These are phyloP conservation scores for Podospora pseudocomata DNA, from an alignment of 495 filamentous ascomycete species.

Conservation along the genomic window DNA sequence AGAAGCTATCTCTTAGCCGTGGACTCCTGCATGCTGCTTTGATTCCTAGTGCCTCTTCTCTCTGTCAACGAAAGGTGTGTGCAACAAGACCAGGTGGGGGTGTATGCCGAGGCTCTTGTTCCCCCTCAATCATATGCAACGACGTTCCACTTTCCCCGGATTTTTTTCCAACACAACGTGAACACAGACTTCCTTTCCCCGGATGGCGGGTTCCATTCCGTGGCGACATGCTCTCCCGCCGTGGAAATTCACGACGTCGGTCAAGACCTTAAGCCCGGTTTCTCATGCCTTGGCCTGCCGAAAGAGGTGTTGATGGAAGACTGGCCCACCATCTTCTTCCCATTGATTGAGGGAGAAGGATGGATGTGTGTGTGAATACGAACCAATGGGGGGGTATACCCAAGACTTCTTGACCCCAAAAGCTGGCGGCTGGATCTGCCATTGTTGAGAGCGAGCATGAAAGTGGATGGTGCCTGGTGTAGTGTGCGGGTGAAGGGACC, in stretches of 20 bases:
- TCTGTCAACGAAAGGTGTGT: not conserved
- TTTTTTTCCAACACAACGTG: not conserved
- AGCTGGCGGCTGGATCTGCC: not conserved
- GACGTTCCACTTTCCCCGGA: conserved; percentile 15
- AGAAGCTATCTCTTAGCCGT: not conserved
- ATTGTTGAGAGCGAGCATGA: not conserved
- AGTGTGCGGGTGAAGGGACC: not conserved
- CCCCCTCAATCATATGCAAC: conserved; percentile 15
- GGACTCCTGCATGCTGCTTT: no score
- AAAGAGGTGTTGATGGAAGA: not conserved
- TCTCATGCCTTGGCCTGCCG: not conserved
- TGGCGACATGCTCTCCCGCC: not conserved
- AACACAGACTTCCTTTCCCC: not conserved
- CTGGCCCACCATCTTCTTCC: not conserved
- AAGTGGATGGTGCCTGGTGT: not conserved
- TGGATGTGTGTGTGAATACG: not conserved
- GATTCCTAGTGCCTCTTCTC: no score
- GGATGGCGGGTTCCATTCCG: not conserved
- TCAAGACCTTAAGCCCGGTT: conserved; percentile 1
- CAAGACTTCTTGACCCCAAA: not conserved
- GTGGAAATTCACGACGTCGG: not conserved
- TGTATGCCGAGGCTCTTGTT: conserved; percentile 14
- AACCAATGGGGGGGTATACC: not conserved
- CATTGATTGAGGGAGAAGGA: not conserved
- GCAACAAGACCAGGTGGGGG: not conserved